Evolutionary conservation across 2,329 filamentous ascomycete genomes (phyloP).

Genomic region (Chaetomiaceae sp.): DNA sequence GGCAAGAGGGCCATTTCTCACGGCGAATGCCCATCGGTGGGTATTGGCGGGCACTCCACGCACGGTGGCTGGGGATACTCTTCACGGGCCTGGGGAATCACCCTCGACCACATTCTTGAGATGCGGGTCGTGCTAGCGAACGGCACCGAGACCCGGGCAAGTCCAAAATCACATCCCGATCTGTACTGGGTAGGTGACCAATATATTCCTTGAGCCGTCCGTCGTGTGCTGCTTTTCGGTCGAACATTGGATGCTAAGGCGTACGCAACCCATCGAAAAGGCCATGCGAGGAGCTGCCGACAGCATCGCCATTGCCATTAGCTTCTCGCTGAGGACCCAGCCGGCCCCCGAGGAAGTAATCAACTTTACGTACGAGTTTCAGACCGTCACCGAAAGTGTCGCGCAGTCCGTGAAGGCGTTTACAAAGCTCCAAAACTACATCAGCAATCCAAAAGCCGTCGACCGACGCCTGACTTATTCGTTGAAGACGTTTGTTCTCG

Average conservation of each 20-base stretch:
- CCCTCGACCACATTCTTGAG: not conserved
- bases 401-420: not conserved
- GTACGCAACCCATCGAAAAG: too few relatives aligned
- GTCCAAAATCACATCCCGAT: not conserved
- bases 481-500: not conserved
- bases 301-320: not conserved
- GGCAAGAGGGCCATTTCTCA: not conserved
- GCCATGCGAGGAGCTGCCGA: constrained; percentile 1
- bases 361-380: not conserved
- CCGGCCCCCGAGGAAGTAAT: not conserved
- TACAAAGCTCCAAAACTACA: not conserved
- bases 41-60: not conserved
- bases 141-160: not conserved
- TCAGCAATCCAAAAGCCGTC: not conserved
- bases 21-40: not conserved
- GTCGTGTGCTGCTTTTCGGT: not conserved
- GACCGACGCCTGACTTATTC: not conserved
- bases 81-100: not conserved
- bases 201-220: not conserved
- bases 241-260: not conserved
- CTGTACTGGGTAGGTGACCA: not conserved
- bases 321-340: not conserved
- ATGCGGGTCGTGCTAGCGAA: constrained; percentile 1
- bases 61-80: constrained; percentile 2
- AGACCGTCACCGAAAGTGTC: not conserved